These are phyloP conservation scores for Blepharisma stoltei DNA, from an alignment of 73 alveolate genomes.

Conservation along the genomic window DNA sequence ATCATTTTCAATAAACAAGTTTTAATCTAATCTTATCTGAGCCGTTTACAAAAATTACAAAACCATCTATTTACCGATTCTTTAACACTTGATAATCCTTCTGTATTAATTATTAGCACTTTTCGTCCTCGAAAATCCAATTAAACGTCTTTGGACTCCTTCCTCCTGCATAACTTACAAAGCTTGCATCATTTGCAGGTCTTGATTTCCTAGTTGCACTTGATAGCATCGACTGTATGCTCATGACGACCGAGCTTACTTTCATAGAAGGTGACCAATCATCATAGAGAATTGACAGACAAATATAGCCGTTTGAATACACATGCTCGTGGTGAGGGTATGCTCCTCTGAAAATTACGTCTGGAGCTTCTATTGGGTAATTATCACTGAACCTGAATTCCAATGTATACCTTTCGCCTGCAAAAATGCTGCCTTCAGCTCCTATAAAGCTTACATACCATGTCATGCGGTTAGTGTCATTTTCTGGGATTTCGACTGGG, in stretches of 20 bases:
- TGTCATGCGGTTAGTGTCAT: constrained; percentile 44
- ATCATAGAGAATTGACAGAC: constrained; percentile 87
- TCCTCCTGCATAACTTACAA: constrained; percentile 58
- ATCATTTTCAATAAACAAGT: too few relatives aligned
- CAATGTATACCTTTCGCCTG: constrained; percentile 83
- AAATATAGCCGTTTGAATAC: constrained; percentile 96
- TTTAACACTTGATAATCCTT: background rate
- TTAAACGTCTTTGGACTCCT: constrained; percentile 75
- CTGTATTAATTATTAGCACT: constrained; percentile 39
- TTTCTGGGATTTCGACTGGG: constrained; percentile 65
- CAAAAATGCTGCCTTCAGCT: constrained; percentile 87
- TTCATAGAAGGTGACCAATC: constrained; percentile 96
- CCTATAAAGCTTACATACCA: constrained; percentile 90
- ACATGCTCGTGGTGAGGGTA: constrained; percentile 95
- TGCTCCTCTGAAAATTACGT: constrained; percentile 89
- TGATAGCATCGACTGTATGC: constrained; percentile 85
- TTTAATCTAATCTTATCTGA: too few relatives aligned
- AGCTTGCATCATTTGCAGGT: constrained; percentile 76
- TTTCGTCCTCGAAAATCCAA: constrained; percentile 73
- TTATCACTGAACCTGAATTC: constrained; percentile 81
- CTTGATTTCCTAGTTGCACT: constrained; percentile 70
- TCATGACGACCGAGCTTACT: constrained; percentile 81
- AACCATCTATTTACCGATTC: background rate
- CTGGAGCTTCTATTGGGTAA: constrained; percentile 97
- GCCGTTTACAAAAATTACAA: background rate